Evolutionary conservation across 371 early-diverging fungal species (phyloP).

Genomic region (Zychaea mexicana): DNA sequence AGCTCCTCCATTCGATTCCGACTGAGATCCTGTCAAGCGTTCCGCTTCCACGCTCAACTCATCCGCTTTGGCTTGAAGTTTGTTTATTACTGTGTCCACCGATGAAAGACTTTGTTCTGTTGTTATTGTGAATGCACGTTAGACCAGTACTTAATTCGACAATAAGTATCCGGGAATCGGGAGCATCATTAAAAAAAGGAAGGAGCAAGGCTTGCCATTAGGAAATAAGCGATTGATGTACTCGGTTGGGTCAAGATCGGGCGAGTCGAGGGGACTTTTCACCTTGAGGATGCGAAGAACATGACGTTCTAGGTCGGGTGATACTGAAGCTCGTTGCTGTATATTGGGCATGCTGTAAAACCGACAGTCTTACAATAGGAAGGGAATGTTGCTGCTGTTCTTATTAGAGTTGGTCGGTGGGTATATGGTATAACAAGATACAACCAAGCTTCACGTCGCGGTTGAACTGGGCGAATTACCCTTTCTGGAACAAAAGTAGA

Average conservation of each 20-base stretch:
- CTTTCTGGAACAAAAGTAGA: too few species aligned
- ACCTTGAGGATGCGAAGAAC: constrained; percentile 10
- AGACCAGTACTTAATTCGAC: background rate
- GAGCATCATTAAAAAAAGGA: background rate
- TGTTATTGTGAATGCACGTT: background rate
- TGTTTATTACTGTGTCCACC: constrained; percentile 67
- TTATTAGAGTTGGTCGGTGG: too few species aligned
- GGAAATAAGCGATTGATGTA: constrained; percentile 87
- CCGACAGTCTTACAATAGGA: background rate
- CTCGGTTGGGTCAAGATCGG: constrained; percentile 71
- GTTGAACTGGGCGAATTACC: too few species aligned
- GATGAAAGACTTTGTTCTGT: constrained; percentile 73
- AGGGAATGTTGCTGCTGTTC: background rate
- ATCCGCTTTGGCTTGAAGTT: constrained; percentile 60
- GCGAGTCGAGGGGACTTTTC: constrained; percentile 70
- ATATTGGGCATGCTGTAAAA: background rate
- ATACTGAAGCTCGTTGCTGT: background rate
- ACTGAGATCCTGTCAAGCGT: constrained; percentile 72
- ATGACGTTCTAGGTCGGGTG: constrained; percentile 7
- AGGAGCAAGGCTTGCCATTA: constrained; percentile 48
- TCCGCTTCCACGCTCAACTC: constrained; percentile 68
- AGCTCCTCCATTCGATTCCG: constrained; percentile 51
- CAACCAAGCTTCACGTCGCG: too few species aligned
- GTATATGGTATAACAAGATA: too few species aligned
- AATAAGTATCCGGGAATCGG: too few species aligned